Evolutionary conservation across 2,329 filamentous ascomycete species (phyloP).

Genomic region (Chaetoscypha palmicola): DNA sequence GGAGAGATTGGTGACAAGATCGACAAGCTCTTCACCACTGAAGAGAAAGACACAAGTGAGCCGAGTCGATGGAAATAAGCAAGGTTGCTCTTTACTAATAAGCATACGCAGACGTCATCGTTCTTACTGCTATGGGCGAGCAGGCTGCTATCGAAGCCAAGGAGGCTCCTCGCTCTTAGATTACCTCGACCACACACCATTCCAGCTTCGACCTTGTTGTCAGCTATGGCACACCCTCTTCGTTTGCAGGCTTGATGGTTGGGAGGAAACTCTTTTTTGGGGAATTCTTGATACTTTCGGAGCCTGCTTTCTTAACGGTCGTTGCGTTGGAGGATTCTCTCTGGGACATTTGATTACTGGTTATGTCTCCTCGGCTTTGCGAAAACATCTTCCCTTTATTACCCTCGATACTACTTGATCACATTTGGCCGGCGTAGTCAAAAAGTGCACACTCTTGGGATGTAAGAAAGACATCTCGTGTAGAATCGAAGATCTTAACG

Average conservation of each 20-base stretch:
- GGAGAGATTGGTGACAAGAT: constrained; percentile 86
- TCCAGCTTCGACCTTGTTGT: constrained; percentile 27
- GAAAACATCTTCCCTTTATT: constrained; percentile 26
- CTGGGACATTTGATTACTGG: constrained; percentile 40
- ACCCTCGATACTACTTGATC: constrained; percentile 27
- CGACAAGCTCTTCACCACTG: constrained; percentile 65
- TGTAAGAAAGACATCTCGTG: constrained; percentile 27
- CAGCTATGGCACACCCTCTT: constrained; percentile 25
- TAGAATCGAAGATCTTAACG: constrained; percentile 25
- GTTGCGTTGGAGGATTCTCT: constrained; percentile 37
- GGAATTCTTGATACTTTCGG: constrained; percentile 27
- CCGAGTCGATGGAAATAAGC: no score
- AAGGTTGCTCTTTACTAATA: no score
- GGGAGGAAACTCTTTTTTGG: constrained; percentile 20
- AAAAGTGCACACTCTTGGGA: constrained; percentile 29
- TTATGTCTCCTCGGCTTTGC: constrained; percentile 28
- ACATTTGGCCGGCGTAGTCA: constrained; percentile 32
- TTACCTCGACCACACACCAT: constrained; percentile 13
- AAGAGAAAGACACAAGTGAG: constrained; percentile 94
- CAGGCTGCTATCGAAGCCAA: constrained; percentile 88
- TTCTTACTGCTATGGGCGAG: constrained; percentile 95
- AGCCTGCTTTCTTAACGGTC: constrained; percentile 36
- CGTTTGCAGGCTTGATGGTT: constrained; percentile 21
- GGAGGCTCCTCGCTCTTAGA: constrained; percentile 60
- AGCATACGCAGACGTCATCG: constrained; percentile 77